Evolutionary conservation across 2,329 filamentous ascomycete genomes (phyloP).

Genomic region (Mycogone perniciosa): DNA sequence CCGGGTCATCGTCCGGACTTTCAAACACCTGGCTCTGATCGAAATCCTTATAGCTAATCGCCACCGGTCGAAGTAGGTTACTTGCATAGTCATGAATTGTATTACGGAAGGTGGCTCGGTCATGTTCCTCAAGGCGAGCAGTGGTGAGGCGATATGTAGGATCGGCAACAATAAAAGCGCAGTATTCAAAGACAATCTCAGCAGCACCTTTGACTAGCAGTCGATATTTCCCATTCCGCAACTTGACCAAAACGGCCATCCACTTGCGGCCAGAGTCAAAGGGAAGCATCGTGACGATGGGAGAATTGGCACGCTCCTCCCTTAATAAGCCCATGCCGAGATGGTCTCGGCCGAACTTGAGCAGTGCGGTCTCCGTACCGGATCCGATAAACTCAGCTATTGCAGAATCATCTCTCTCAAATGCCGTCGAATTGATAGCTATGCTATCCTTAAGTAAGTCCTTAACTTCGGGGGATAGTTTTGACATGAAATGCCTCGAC

Average conservation of each 20-base stretch:
- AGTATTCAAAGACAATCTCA: conserved; percentile 46
- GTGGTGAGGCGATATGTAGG: conserved; percentile 30
- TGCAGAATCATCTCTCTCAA: conserved; percentile 38
- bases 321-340: conserved; percentile 39
- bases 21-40: conserved; percentile 61
- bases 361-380: conserved; percentile 49
- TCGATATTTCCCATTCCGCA: conserved; percentile 40
- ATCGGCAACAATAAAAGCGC: conserved; percentile 37
- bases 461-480: conserved; percentile 29
- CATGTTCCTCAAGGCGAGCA: conserved; percentile 24
- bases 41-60: conserved; percentile 68
- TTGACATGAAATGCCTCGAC: conserved; percentile 24
- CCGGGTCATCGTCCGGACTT: conserved; percentile 30
- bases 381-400: conserved; percentile 43
- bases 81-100: conserved; percentile 50
- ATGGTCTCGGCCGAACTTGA: conserved; percentile 44
- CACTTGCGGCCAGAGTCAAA: conserved; percentile 51
- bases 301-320: conserved; percentile 40
- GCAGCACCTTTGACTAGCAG: conserved; percentile 53
- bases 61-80: conserved; percentile 68
- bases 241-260: conserved; percentile 49
- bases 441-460: conserved; percentile 34
- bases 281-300: conserved; percentile 43
- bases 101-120: conserved; percentile 26
- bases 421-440: conserved; percentile 47